Evolutionary conservation across 2,329 filamentous ascomycete species (phyloP).

Genomic region (Hortaea sp.): DNA sequence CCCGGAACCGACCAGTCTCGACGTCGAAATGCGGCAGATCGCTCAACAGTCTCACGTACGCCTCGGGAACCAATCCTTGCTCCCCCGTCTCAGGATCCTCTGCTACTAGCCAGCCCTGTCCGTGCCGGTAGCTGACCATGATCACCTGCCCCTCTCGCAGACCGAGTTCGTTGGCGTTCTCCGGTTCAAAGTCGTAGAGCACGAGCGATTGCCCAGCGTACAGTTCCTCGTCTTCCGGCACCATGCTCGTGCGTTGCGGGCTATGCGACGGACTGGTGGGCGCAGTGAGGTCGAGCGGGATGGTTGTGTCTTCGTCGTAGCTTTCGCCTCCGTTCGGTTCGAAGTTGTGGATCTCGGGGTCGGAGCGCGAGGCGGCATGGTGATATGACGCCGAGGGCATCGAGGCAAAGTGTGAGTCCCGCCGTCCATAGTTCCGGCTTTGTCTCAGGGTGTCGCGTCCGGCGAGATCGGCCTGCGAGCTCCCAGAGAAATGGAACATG

Average conservation of each 20-base stretch:
- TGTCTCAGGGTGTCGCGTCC: slow-evolving; percentile 21
- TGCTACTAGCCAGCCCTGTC: slow-evolving; percentile 93
- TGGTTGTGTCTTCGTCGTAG: slow-evolving; percentile 1
- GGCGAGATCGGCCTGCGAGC: slow-evolving; percentile 17
- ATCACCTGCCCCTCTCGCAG: slow-evolving; percentile 92
- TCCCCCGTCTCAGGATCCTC: slow-evolving; percentile 91
- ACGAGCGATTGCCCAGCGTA: slow-evolving; percentile 96
- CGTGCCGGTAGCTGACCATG: slow-evolving; percentile 89
- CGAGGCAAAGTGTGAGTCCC: slow-evolving; percentile 45
- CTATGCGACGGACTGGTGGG: slow-evolving; percentile 4
- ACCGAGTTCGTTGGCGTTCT: slow-evolving; percentile 93
- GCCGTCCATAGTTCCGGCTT: slow-evolving; percentile 17
- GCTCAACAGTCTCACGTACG: slow-evolving; percentile 83
- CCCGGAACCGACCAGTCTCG: slow-evolving; percentile 63
- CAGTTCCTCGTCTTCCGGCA: slow-evolving; percentile 75
- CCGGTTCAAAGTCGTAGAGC: slow-evolving; percentile 85
- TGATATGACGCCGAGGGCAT: slow-evolving; percentile 15
- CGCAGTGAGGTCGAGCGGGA: slow-evolving; percentile 21
- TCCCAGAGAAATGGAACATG: slow-evolving; percentile 9
- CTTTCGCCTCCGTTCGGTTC: background rate
- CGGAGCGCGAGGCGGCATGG: slow-evolving; percentile 11
- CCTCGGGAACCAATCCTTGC: slow-evolving; percentile 89
- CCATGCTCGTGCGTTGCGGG: slow-evolving; percentile 19
- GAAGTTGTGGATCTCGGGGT: background rate
- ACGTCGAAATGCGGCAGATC: slow-evolving; percentile 88